Conservation (phyloP, 2,329 filamentous ascomycete genomes). For the Lecanicillium sp. region DNA sequence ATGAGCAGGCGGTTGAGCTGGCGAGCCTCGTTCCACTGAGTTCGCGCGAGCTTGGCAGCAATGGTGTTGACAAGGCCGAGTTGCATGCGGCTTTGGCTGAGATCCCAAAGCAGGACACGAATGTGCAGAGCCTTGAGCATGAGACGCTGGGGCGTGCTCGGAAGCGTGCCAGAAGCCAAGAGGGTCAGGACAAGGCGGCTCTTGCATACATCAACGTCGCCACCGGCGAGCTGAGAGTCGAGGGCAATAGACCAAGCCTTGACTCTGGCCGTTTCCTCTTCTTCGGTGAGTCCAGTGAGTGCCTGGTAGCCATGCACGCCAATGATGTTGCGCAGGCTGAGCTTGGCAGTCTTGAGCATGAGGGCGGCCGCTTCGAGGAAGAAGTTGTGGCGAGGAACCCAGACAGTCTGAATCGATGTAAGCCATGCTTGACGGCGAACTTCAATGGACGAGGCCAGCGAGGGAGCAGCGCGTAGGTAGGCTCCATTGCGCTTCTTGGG, state of each 20-base stretch:
- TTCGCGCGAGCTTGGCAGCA: conserved; percentile 64
- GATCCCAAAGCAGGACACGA: conserved; percentile 78
- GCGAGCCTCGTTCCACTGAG: conserved; percentile 76
- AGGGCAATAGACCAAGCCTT: conserved; percentile 92
- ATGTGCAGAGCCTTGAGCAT: conserved; percentile 93
- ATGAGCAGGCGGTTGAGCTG: conserved; percentile 46
- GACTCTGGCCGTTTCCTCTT: conserved; percentile 77
- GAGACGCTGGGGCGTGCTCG: conserved; percentile 70
- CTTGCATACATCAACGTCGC: conserved; percentile 83
- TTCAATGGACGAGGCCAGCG: conserved; percentile 73
- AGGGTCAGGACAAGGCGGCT: conserved; percentile 79
- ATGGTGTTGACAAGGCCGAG: conserved; percentile 59
- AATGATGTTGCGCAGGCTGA: conserved; percentile 69
- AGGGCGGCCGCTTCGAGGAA: conserved; percentile 78
- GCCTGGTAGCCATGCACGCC: conserved; percentile 71
- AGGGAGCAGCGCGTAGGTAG: conserved; percentile 51
- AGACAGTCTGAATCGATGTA: conserved; percentile 85
- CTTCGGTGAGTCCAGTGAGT: conserved; percentile 71
- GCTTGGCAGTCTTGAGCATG: conserved; percentile 71
- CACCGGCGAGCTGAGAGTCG: conserved; percentile 85
- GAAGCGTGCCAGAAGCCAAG: conserved; percentile 79
- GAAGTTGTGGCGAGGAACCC: conserved; percentile 82
- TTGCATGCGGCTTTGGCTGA: conserved; percentile 57
- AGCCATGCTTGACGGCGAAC: conserved; percentile 86
- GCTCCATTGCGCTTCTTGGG: conserved; percentile 41